Evolutionary conservation across 2,329 filamentous ascomycete species (phyloP), one percentile per base, ranked within the genome.

Genomic region (Fusarium sp.): DNA sequence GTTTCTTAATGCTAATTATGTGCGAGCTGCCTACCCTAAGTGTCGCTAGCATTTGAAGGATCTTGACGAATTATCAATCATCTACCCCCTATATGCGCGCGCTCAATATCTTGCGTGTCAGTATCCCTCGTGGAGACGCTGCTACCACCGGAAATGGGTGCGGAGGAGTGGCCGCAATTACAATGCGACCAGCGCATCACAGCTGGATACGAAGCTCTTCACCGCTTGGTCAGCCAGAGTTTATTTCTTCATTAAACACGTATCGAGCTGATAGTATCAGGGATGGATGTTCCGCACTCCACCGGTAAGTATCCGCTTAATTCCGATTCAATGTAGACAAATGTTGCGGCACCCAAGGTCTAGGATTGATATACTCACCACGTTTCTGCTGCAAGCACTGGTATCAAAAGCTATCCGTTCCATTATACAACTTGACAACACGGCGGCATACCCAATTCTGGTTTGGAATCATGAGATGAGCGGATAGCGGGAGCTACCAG

Each of bases 121-220:
- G 56, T 34, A 53, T 64, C 51, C 45, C 49, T 59, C 57, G 57
- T 58, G 42, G 57, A 45, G 65, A 65, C 70, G 70, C 69, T 73
- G 65, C 61, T 57, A 67, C 67, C 70, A 70, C 58, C 49, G 36
- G 50, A 13, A 31, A 31, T 31, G 28, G 49, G 38, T 61, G 50
- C 54, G 56, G 61, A 67, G 62, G 51, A 63, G 57, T 53, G 33
- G 40, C 61, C 66, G 72, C 62, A 65, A 71, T 58, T 57, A 44
- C 43, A 57, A 64, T 50, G 47, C 10, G 28, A 63, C 45, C 65
- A 61, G 44, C 57, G 58, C 31, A 57, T 62, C 53, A 50, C 60
- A 59, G 42, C 43, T 51, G 46, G 19, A 68, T 54, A 65, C 57
- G 62, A 66, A 63, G 57, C 57, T 65, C 52, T 59, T 67, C 56